These are phyloP conservation scores for Isoetes taiwanensis DNA, from an alignment of 75 land plant species.

Conservation along the genomic window DNA sequence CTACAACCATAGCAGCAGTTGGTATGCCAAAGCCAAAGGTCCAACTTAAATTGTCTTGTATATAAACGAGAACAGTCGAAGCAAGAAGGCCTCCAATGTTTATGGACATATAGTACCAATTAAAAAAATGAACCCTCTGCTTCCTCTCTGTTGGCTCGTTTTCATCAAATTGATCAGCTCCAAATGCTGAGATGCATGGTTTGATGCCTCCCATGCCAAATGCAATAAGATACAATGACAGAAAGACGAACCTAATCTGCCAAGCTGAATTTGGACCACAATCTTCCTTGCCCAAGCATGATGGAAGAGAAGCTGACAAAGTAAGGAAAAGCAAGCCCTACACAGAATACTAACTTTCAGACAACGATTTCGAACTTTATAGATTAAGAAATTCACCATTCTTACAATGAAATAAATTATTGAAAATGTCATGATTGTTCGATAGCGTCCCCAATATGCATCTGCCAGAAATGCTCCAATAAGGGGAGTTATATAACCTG, in stretches of 20 bases:
- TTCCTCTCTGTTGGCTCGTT: constrained; percentile 25
- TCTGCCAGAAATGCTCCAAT: constrained; percentile 6
- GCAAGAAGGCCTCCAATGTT: constrained; percentile 41
- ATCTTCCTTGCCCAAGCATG: too few species aligned
- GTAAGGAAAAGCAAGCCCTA: too few species aligned
- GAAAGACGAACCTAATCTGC: constrained; percentile 15
- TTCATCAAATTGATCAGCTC: constrained; percentile 45
- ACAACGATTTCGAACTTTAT: too few species aligned
- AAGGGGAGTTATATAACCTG: constrained; percentile 3
- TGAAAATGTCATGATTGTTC: neutral
- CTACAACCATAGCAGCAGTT: neutral
- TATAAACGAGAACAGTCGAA: constrained; percentile 23
- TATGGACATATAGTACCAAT: constrained; percentile 37
- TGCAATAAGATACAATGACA: constrained; percentile 38
- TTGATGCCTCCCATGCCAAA: constrained; percentile 18
- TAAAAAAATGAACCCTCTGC: constrained; percentile 34
- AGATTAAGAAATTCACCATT: too few species aligned
- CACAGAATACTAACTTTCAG: too few species aligned
- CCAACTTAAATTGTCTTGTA: constrained; percentile 1
- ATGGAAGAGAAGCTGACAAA: too few species aligned
- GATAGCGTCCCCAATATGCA: constrained; percentile 8
- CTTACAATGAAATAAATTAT: neutral
- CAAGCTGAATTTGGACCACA: constrained; percentile 15
- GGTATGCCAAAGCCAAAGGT: constrained; percentile 1
- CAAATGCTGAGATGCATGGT: constrained; percentile 10